Percentiles rank a stretch among this genome's conserved stretches.
phyloP scores from a whole-genome alignment of 225 moss, liverwort and hornwort genomes.

The Asterella californica region DNA sequence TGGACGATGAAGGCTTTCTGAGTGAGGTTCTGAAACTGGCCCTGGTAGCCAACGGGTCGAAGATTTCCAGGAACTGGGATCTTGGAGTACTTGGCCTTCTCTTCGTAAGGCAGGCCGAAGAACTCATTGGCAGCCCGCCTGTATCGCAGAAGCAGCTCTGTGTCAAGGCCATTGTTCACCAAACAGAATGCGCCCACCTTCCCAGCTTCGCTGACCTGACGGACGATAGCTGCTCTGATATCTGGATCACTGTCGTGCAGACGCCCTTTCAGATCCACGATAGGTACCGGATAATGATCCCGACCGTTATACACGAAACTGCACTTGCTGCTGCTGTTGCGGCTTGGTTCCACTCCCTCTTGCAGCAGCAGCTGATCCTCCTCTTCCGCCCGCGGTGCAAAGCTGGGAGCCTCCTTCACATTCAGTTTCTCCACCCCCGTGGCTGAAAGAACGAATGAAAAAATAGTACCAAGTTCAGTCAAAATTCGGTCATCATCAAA shows the following conservation, averaged over 20 bases:
- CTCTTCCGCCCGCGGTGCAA: not conserved
- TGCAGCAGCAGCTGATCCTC: too few species aligned
- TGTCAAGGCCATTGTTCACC: conserved; percentile 19
- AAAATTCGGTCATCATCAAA: too few species aligned
- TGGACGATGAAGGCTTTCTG: conserved; percentile 15
- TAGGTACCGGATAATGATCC: conserved; percentile 11
- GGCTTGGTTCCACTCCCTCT: not conserved
- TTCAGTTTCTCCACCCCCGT: not conserved
- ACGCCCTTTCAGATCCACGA: conserved; percentile 17
- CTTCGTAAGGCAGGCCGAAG: conserved; percentile 17
- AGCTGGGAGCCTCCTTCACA: not conserved
- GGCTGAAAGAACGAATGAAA: not conserved
- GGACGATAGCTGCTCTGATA: conserved; percentile 6
- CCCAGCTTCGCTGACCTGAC: conserved; percentile 9
- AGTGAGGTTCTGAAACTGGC: conserved; percentile 16
- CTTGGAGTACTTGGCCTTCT: conserved; percentile 13
- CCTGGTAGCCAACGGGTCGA: conserved; percentile 20
- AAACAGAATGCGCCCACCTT: conserved; percentile 4
- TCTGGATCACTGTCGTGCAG: conserved; percentile 2
- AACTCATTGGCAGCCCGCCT: not conserved
- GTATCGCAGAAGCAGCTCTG: not conserved
- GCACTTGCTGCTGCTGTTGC: not conserved
- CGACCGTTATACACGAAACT: conserved; percentile 3
- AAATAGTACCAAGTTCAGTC: too few species aligned
- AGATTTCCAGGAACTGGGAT: not conserved